Conservation (phyloP, 176 grass and related monocot genomes). For the Aechmea fasciata region DNA sequence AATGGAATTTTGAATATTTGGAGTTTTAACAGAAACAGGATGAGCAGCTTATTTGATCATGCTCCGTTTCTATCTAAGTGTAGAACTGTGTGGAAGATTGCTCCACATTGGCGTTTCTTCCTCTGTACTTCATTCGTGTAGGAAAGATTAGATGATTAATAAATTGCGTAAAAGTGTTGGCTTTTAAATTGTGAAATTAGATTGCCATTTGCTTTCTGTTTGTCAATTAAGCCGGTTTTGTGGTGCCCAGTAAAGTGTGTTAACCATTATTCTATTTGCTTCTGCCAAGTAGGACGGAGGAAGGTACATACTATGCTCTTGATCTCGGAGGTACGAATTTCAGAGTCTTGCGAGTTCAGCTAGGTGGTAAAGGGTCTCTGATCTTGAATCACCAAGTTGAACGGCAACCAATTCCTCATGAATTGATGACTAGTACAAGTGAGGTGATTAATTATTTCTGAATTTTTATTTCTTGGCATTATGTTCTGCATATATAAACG, state of each 20-base stretch:
- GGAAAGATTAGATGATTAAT: too few species aligned
- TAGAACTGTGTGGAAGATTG: too few species aligned
- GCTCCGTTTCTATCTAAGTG: too few species aligned
- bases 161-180: too few species aligned
- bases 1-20: too few species aligned
- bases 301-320: slow-evolving; percentile 64
- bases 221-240: not conserved
- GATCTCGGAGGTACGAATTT: slow-evolving; percentile 92
- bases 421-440: slow-evolving; percentile 47
- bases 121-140: too few species aligned
- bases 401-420: slow-evolving; percentile 43
- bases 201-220: not conserved
- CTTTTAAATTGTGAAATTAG: too few species aligned
- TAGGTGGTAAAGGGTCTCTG: slow-evolving; percentile 48
- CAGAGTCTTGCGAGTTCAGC: slow-evolving; percentile 57
- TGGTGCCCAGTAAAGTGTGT: too few species aligned
- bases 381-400: slow-evolving; percentile 58
- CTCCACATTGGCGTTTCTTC: too few species aligned
- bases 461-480: not conserved
- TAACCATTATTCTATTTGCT: too few species aligned
- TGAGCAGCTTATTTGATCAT: too few species aligned
- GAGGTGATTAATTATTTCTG: slow-evolving; percentile 36
- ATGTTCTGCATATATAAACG: not conserved
- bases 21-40: too few species aligned
- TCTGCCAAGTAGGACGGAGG: slow-evolving; percentile 34